Base-by-base conservation (phyloP, 2,329 filamentous ascomycete genomes). In the Fusarium begoniae region DNA sequence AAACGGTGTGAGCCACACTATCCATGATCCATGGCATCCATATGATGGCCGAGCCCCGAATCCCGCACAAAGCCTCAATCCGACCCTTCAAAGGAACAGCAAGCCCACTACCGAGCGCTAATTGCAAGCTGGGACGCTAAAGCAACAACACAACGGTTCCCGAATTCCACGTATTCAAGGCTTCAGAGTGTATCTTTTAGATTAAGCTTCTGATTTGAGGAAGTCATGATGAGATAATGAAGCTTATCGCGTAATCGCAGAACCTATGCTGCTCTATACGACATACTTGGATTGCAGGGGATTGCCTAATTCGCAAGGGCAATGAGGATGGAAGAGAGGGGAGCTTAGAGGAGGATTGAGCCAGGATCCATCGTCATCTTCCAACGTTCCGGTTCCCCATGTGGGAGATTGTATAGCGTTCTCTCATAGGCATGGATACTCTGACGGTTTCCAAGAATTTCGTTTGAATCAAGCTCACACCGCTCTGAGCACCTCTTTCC, bases 1-100 rank as follows among this genome's bases (percentile, higher is more conserved):
- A 75, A 74, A 75, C 64, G 72, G 72, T 75, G 72, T 58, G 72
- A 72, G 64, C 68, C 59, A 74, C 70, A 59, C 43, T 41, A 71
- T 70, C 59, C 67, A 72, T 69, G 51, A 64, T 59, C 70, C 70
- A 74, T 71, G 70, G 70, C 61, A 59, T 53, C 62, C 53, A 70
- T 73, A 54, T 66, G 60, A 73, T 63, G 66, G 62, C 71, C 72
- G 56, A 72, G 64, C 67, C 67, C 66, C 71, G 56, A 72, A 57
- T 60, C 63, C 66, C 61, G 60, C 45, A 45, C 66, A 75, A 70
- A 71, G 73, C 73, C 71, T 75, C 75, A 75, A 72, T 66, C 66
- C 54, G 40, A 63, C 53, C 30, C 57, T 51, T 51, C 65, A 66
- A 66, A 70, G 67, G 30, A 71, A 56, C 44, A 71, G 50, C 58